These are phyloP conservation scores for Escallonia herrerae DNA, from an alignment of 129 eudicot species.

Conservation along the genomic window DNA sequence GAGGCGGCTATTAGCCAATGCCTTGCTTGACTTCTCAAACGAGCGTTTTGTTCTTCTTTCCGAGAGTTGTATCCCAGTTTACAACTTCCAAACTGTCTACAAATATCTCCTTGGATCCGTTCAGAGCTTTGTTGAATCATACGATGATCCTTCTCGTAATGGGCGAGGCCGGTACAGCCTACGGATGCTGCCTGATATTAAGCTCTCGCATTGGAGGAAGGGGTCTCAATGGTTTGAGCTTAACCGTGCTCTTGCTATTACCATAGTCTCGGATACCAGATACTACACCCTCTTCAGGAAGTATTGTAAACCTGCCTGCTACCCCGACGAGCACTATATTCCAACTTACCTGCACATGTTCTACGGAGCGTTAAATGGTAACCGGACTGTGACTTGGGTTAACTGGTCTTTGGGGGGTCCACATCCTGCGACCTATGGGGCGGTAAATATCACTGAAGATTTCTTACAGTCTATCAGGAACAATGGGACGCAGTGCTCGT, in stretches of 20 bases:
- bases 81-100: slow-evolving; percentile 66
- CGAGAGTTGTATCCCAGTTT: slow-evolving; percentile 86
- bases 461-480: slow-evolving; percentile 49
- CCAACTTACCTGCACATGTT: slow-evolving; percentile 65
- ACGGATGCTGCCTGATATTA: slow-evolving; percentile 52
- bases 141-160: slow-evolving; percentile 66
- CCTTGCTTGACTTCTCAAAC: slow-evolving; percentile 79
- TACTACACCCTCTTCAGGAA: slow-evolving; percentile 58
- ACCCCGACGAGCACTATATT: slow-evolving; percentile 84
- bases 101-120: slow-evolving; percentile 46
- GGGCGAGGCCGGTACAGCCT: slow-evolving; percentile 83
- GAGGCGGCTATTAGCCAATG: slow-evolving; percentile 73
- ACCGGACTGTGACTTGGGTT: slow-evolving; percentile 69
- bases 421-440: slow-evolving; percentile 65
- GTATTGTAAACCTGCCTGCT: slow-evolving; percentile 65
- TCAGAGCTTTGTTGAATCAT: slow-evolving; percentile 67
- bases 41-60: slow-evolving; percentile 82
- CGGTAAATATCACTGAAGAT: slow-evolving; percentile 37
- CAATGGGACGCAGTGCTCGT: slow-evolving; percentile 50
- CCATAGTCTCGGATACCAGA: slow-evolving; percentile 52
- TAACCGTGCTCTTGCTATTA: slow-evolving; percentile 45
- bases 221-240: slow-evolving; percentile 96
- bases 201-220: slow-evolving; percentile 69
- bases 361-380: slow-evolving; percentile 46
- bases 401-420: slow-evolving; percentile 74